Percentiles rank a stretch among this genome's conserved stretches.
phyloP scores from a whole-genome alignment of 2,329 filamentous ascomycete species.

The Aspergillus jensenii region DNA sequence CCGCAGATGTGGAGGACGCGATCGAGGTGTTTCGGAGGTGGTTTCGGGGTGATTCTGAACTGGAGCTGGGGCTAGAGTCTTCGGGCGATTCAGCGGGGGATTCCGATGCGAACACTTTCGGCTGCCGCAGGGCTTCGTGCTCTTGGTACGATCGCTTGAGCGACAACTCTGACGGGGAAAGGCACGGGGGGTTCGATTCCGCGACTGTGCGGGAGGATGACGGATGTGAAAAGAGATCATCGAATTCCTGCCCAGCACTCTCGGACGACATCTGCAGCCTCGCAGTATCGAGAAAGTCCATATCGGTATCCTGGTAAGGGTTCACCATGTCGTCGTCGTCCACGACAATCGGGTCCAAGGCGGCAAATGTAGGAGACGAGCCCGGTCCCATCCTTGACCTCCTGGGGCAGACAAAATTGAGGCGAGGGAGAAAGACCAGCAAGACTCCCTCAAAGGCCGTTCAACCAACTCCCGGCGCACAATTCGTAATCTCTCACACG shows the following conservation, averaged over 20 bases:
- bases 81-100: constrained; percentile 47
- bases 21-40: constrained; percentile 43
- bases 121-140: constrained; percentile 34
- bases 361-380: constrained; percentile 39
- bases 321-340: constrained; percentile 46
- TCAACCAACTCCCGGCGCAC: constrained; percentile 4
- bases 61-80: constrained; percentile 44
- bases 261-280: constrained; percentile 37
- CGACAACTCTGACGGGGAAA: constrained; percentile 30
- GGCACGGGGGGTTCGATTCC: constrained; percentile 28
- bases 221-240: constrained; percentile 40
- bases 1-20: constrained; percentile 40
- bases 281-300: constrained; percentile 44
- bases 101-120: constrained; percentile 34
- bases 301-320: constrained; percentile 40
- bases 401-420: background rate
- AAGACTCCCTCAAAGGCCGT: constrained; percentile 8
- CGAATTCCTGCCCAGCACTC: constrained; percentile 42
- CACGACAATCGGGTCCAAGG: constrained; percentile 42
- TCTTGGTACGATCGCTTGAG: constrained; percentile 31
- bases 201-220: constrained; percentile 31
- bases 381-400: constrained; percentile 38
- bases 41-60: constrained; percentile 42
- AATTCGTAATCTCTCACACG: background rate
- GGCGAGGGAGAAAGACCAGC: constrained; percentile 11